phyloP scores from a whole-genome alignment of 495 filamentous ascomycete genomes.

The Xylaria intraflava region DNA sequence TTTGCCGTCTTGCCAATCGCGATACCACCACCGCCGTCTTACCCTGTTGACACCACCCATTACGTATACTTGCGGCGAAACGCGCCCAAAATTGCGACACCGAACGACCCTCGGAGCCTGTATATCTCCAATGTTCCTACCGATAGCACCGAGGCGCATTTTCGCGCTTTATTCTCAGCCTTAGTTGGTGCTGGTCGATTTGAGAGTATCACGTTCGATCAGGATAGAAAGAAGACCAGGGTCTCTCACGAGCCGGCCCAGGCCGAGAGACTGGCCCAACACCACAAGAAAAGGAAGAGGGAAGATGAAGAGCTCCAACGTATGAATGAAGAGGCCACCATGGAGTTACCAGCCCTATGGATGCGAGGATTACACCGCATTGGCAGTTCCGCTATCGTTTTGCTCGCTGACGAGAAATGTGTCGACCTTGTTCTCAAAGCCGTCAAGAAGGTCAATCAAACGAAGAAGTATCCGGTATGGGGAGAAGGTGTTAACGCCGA shows the following conservation, averaged over 20 bases:
- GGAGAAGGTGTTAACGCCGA: slow-evolving; percentile 52
- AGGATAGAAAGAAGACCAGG: slow-evolving; percentile 29
- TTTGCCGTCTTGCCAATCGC: slow-evolving; percentile 50
- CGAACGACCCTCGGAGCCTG: slow-evolving; percentile 65
- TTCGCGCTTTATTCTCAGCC: slow-evolving; percentile 64
- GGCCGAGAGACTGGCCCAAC: slow-evolving; percentile 31
- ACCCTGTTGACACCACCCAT: slow-evolving; percentile 57
- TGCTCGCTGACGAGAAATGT: slow-evolving; percentile 75
- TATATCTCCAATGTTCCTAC: slow-evolving; percentile 85
- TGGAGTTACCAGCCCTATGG: slow-evolving; percentile 63
- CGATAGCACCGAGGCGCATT: slow-evolving; percentile 70
- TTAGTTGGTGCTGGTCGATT: slow-evolving; percentile 69
- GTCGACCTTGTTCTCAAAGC: slow-evolving; percentile 67
- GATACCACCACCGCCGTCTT: slow-evolving; percentile 56
- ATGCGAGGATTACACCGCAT: slow-evolving; percentile 61
- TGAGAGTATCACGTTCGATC: slow-evolving; percentile 67
- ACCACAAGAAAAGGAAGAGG: slow-evolving; percentile 65
- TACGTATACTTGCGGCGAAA: slow-evolving; percentile 83
- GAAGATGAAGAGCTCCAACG: slow-evolving; percentile 46
- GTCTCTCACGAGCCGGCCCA: slow-evolving; percentile 33
- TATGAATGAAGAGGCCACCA: slow-evolving; percentile 44
- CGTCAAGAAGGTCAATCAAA: slow-evolving; percentile 54
- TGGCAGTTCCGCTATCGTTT: slow-evolving; percentile 70
- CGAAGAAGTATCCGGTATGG: slow-evolving; percentile 54
- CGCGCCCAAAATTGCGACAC: slow-evolving; percentile 65